Base-by-base conservation (phyloP, 2,329 filamentous ascomycete genomes). In the Hirsutella thompsonii region DNA sequence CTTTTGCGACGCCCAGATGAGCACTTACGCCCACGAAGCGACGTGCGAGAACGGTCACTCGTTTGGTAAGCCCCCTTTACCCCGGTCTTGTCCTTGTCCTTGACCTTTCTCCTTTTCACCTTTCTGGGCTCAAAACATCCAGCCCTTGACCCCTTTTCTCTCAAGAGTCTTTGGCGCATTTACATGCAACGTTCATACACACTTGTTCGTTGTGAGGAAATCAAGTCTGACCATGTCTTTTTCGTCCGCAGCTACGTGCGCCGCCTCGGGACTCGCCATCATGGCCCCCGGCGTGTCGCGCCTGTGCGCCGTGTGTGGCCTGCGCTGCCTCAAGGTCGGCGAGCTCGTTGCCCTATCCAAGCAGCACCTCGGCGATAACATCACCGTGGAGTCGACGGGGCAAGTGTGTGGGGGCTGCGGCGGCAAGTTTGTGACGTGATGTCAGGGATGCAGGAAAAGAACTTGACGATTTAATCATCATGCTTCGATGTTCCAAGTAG, bases 231-330 rank as follows among this genome's bases (percentile, higher is more conserved):
- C 35, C 3, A 16, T 10, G 16, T 33, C 18, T 6, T 13, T 8
- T 9, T 20, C 18, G 18, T 11, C 37, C 16, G 23, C 28, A 72
- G 70, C 68, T n/a, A 68, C 62, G 1, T 78, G 74, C 44, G 68
- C 68, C 0, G 65, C 68, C 1, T 74, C 69, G 0, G 69, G 71
- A 1, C 54, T 78, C 8, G 68, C 73, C 11, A 72, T 79, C 46
- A 59, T 72, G 43, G 65, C 62, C 2, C 74, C 74, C 0, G 70
- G 69, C 3, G 62, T 70, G 37, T 76, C 73, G 0, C 61, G 67
- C 28, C 65, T 67, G 3, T 79, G 74, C 40, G 69, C 68, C 18
- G 68, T 77, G 2, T 79, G 74, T 47, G 67, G 66, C 14, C 54
- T 64, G 20, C 64, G 73, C 20, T 74, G 69, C 8, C 59, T 77